A percentile compares a stretch with the other conserved stretches of the same genome.
These are phyloP conservation scores for Venturia asperata DNA, from an alignment of 2,329 filamentous ascomycete species.

Conservation along the genomic window DNA sequence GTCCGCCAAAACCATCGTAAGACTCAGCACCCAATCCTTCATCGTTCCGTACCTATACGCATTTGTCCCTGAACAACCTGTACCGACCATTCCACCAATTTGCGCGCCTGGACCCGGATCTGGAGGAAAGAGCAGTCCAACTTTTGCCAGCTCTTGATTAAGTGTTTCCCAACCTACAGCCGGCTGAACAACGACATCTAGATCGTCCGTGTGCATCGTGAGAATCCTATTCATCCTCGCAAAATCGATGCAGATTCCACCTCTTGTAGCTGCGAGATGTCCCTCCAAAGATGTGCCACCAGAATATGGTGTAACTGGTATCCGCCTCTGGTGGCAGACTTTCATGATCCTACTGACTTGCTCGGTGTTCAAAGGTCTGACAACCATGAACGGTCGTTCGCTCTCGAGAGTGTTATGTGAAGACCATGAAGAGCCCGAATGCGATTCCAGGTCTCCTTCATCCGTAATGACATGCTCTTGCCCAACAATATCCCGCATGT, in stretches of 20 bases:
- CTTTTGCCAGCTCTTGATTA: constrained; percentile 67
- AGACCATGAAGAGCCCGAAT: constrained; percentile 58
- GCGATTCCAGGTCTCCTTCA: constrained; percentile 46
- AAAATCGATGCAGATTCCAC: constrained; percentile 83
- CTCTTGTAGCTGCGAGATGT: constrained; percentile 74
- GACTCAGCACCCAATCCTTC: constrained; percentile 82
- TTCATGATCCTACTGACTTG: constrained; percentile 86
- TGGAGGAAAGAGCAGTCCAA: constrained; percentile 80
- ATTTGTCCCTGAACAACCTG: constrained; percentile 74
- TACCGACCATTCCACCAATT: constrained; percentile 85
- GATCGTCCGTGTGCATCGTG: constrained; percentile 62
- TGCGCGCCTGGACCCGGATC: constrained; percentile 86
- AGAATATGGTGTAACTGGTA: constrained; percentile 80
- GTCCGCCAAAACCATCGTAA: constrained; percentile 85
- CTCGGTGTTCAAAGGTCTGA: constrained; percentile 70
- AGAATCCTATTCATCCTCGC: constrained; percentile 76
- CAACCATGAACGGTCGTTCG: constrained; percentile 52
- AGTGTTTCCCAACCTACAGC: constrained; percentile 81
- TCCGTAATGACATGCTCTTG: constrained; percentile 56
- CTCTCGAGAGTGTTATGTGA: constrained; percentile 40
- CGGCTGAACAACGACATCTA: constrained; percentile 51
- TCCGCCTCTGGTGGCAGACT: constrained; percentile 69
- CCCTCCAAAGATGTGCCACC: constrained; percentile 87
- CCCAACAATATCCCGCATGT: constrained; percentile 55
- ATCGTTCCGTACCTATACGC: constrained; percentile 90